Conservation (phyloP, 345 rosid genomes). For the Carallia pectinifolia region DNA sequence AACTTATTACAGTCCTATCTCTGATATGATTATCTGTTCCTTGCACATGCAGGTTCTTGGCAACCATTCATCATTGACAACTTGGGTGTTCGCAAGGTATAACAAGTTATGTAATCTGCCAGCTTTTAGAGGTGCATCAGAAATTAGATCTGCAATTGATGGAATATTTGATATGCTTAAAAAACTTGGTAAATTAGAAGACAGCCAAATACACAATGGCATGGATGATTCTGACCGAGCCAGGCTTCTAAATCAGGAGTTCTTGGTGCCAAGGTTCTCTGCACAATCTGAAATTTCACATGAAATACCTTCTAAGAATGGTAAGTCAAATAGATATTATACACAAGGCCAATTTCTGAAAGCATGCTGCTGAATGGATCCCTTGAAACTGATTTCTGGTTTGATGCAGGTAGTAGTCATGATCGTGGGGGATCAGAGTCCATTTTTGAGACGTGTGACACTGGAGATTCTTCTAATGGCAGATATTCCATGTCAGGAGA, state of each 20-base stretch:
- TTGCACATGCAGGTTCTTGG: slow-evolving; percentile 55
- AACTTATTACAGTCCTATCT: too few species aligned
- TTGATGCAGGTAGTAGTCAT: slow-evolving; percentile 52
- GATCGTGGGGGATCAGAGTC: slow-evolving; percentile 62
- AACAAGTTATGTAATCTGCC: slow-evolving; percentile 50
- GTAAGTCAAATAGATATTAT: slow-evolving; percentile 24
- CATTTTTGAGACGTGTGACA: slow-evolving; percentile 61
- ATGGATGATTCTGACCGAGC: slow-evolving; percentile 52
- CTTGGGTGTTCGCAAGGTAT: slow-evolving; percentile 64
- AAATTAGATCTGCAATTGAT: slow-evolving; percentile 50
- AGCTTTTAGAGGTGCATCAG: slow-evolving; percentile 46
- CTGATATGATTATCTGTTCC: too few species aligned
- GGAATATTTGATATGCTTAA: slow-evolving; percentile 47
- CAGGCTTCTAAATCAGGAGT: slow-evolving; percentile 24
- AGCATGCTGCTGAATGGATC: slow-evolving; percentile 31
- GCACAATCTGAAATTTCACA: slow-evolving; percentile 31
- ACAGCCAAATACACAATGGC: slow-evolving; percentile 50
- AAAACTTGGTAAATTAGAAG: slow-evolving; percentile 47
- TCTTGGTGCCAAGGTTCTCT: slow-evolving; percentile 28
- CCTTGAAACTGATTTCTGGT: slow-evolving; percentile 41
- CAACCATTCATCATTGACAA: slow-evolving; percentile 55
- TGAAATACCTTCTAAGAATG: slow-evolving; percentile 33
- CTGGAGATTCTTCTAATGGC: slow-evolving; percentile 55
- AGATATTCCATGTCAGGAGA: slow-evolving; percentile 70
- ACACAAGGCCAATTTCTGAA: slow-evolving; percentile 39